Base-by-base conservation (phyloP, 805 yeast genomes). In the Monosporozyma servazzii region DNA sequence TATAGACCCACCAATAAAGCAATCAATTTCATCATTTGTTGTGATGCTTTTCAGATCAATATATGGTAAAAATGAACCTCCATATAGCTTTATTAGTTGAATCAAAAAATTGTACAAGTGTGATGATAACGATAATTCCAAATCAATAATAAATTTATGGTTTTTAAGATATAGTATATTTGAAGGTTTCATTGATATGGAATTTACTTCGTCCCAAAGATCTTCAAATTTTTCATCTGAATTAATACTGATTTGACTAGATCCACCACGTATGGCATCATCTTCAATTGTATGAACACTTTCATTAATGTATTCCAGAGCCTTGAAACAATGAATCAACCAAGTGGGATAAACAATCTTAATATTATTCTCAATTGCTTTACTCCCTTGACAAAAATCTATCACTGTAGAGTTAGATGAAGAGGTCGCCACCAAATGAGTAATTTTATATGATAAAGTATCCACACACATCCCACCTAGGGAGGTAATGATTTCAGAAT, bases 381-480 rank as follows among this genome's bases (percentile, higher is more conserved):
- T 47, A 29, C 17, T 20, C n/a, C 13, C 36, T 81, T 36, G 71
- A 64, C 37, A 71, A 65, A 4, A 64, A 64, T 44, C 31, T 3
- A 44, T 18, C 20, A 44, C 21, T 8, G 21, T 7, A 5, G 47
- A 37, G 21, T 51, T 47, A 1, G 69, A 69, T 23, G 67, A 66
- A 30, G 69, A 60, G 46, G 75, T 68, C 0, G 91, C 78, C 20
- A 91, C 71, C 36, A 88, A 73, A 71, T 91, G 97, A 0, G 96
- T 87, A 1, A 95, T 86, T 56, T 77, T 78, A 49, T 77, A 76
- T 8, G 88, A 81, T 30, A 90, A 70, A 17, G 61, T 58, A 53
- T 83, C 84, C 41, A 79, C 70, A 60, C 73, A 81, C 33, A 78
- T 81, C 3, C 96, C 98, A 1, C 97, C 98, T 53, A 86, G 74